Evolutionary conservation across 2,329 filamentous ascomycete species (phyloP).

Genomic region (Fusarium liriodendri): DNA sequence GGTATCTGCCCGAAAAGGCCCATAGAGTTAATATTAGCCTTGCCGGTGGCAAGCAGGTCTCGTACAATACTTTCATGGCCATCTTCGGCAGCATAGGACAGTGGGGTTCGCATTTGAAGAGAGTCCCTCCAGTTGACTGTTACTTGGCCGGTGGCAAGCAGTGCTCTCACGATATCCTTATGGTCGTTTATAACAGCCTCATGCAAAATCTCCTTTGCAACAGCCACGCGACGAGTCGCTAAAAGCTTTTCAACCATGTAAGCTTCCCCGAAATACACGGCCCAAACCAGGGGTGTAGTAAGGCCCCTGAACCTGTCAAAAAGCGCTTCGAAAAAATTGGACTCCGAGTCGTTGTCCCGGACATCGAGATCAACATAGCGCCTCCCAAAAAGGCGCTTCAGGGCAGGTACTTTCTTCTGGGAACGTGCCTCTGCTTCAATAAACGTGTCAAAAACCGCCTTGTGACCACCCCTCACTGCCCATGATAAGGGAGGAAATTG

Average conservation of each 20-base stretch:
- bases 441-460: background rate
- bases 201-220: background rate
- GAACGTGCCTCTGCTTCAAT: background rate
- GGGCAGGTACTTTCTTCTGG: accelerated
- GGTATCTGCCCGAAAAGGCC: too few species aligned
- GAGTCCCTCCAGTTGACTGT: background rate
- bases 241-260: background rate
- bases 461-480: background rate
- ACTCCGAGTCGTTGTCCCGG: too few species aligned
- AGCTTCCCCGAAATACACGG: background rate
- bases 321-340: too few species aligned
- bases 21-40: too few species aligned
- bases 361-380: background rate
- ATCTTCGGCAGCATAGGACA: background rate
- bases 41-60: too few species aligned
- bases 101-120: background rate
- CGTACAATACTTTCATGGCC: background rate
- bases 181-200: background rate
- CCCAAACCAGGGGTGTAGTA: background rate
- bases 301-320: too few species aligned
- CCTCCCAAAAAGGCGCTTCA: background rate
- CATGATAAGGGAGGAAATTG: background rate
- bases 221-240: background rate
- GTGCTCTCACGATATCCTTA: background rate
- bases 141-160: background rate